These are phyloP conservation scores for Macrocystidia cucumis DNA, from an alignment of 1,284 basidiomycete genomes.

Conservation along the genomic window DNA sequence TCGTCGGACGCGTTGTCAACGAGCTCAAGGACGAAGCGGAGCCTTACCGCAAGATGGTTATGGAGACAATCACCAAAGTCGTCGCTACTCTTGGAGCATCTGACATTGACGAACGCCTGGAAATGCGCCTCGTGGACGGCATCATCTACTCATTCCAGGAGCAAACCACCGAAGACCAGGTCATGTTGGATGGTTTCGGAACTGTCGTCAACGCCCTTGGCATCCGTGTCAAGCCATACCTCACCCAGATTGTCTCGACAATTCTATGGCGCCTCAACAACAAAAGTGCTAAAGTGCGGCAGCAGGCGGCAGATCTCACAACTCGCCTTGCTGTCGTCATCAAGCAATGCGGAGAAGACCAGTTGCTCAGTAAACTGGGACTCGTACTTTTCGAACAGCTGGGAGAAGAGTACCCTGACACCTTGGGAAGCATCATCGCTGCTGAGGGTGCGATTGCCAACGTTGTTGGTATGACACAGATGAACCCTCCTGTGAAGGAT, in stretches of 20 bases:
- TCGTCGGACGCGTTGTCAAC: constrained; percentile 92
- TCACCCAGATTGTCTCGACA: constrained; percentile 99
- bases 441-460: constrained; percentile 98
- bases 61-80: constrained; percentile 99
- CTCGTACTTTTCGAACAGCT: constrained; percentile 98
- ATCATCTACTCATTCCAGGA: constrained; percentile 99
- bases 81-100: constrained; percentile 89
- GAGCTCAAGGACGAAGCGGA: constrained; percentile 96
- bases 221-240: constrained; percentile 97
- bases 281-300: constrained; percentile 98
- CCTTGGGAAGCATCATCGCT: constrained; percentile 96
- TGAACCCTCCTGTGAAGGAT: constrained; percentile 99
- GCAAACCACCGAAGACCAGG: constrained; percentile 96
- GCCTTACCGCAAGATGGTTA: constrained; percentile 99
- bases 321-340: constrained; percentile 94
- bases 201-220: constrained; percentile 96
- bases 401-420: constrained; percentile 99
- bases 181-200: constrained; percentile 98
- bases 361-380: constrained; percentile 92
- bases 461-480: constrained; percentile 99
- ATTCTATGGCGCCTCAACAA: constrained; percentile 99
- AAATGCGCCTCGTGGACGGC: constrained; percentile 92
- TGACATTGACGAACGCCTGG: constrained; percentile 94
- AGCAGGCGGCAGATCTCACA: constrained; percentile 97
- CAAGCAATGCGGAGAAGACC: constrained; percentile 98